Evolutionary conservation across 345 rosid genomes (phyloP), one percentile per base, ranked within the genome.

Genomic region (Murraya koenigii): DNA sequence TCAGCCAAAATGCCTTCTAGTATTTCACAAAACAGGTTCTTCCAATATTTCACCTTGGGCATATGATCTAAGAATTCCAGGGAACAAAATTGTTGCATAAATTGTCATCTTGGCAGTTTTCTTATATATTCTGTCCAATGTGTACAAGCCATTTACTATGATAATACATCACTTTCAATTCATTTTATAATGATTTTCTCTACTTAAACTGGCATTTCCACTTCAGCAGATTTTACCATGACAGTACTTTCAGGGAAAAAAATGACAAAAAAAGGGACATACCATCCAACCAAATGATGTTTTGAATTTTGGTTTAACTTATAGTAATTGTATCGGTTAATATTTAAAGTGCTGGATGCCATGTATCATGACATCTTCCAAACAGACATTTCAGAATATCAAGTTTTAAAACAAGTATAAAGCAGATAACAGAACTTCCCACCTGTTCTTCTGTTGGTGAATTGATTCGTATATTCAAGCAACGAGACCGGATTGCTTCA

Each of bases 401-500:
- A 39, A 8, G 28, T 38, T 23, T 13, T 6, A 35, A 58, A 72
- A n/a, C 65, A 33, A 22, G 19, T 10, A 56, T 56, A n/a, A 39
- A 62, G 20, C 54, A 80, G 79, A 74, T 25, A 55, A 64, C 32
- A 72, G 11, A 77, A 82, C 75, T 72, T 44, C 80, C 10, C 72
- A 95, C 99, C 98, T 92, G 86, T 80, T 91, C 98, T 82, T 92
- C 91, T n/a, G 90, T 79, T 33, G 99, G 99, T 77, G 97, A 87
- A 89, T 87, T 94, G 78, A 96, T 83, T 65, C 93, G 87, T 71
- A 96, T 86, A 83, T 96, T 96, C 78, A 96, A 89, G 82, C 99
- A 96, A n/a, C 99, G 97, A 76, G 98, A 96, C 65, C 94, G 89
- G 63, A 96, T 96, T 32, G 99, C 99, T 84, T 96, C 99, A 6